Conservation (phyloP, 179 eudicot genomes). For the Patellifolia procumbens region DNA sequence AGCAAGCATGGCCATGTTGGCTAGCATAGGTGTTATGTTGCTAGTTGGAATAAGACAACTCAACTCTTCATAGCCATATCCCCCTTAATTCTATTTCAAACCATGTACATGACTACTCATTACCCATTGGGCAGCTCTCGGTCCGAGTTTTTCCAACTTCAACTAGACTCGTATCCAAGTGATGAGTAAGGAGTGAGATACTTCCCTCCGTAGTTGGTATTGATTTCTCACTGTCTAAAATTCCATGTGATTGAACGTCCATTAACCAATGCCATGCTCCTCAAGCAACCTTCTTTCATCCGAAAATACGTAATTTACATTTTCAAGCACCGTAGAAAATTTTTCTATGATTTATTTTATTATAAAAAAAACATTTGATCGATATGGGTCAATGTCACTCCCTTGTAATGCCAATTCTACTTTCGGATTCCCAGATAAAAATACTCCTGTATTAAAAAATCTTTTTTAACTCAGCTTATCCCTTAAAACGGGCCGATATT, state of each 20-base stretch:
- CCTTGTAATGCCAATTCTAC: not conserved
- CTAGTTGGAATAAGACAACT: not conserved
- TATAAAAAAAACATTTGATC: not conserved
- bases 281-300: not conserved
- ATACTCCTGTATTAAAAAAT: not conserved
- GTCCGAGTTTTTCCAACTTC: not conserved
- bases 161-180: too few species aligned
- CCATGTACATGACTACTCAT: not conserved
- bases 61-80: not conserved
- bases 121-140: not conserved
- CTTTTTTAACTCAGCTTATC: not conserved
- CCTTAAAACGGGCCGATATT: not conserved
- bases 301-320: not conserved
- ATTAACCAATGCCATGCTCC: not conserved
- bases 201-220: not conserved
- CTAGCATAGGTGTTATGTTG: not conserved
- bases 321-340: not conserved
- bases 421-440: not conserved
- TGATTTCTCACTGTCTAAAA: not conserved
- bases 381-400: not conserved
- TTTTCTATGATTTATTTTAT: not conserved
- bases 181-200: slow-evolving; percentile 1
- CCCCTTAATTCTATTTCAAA: not conserved
- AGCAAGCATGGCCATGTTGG: not conserved
- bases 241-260: not conserved